These are phyloP conservation scores for Phytopythium oedochilum DNA, from an alignment of 352 stramenopile species.

Conservation along the genomic window DNA sequence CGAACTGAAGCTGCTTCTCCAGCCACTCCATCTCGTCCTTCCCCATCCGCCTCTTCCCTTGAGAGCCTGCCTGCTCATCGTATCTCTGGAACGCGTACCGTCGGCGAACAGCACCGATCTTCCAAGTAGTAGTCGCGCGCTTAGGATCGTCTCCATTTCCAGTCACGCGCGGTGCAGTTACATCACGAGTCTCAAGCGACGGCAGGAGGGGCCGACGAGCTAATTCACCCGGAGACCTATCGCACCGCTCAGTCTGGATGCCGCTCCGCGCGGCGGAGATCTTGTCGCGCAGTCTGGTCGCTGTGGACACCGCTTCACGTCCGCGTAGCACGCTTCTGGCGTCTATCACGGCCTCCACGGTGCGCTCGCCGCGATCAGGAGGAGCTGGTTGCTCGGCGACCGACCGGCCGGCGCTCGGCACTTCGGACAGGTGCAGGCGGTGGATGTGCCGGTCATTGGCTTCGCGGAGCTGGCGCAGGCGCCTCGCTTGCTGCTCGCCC, in stretches of 20 bases:
- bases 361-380: slow-evolving; percentile 6
- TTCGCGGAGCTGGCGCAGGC: slow-evolving; percentile 38
- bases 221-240: slow-evolving; percentile 9
- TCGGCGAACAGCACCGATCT: slow-evolving; percentile 34
- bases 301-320: slow-evolving; percentile 10
- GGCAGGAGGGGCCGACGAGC: slow-evolving; percentile 5
- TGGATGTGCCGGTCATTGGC: slow-evolving; percentile 29
- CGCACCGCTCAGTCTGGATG: slow-evolving; percentile 44
- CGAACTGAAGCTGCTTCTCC: slow-evolving; percentile 61
- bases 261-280: slow-evolving; percentile 35
- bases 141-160: not conserved
- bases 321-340: slow-evolving; percentile 10
- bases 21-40: slow-evolving; percentile 50
- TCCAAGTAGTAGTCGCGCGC: slow-evolving; percentile 11
- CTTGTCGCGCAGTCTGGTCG: slow-evolving; percentile 24
- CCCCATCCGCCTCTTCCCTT: slow-evolving; percentile 15
- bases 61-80: not conserved
- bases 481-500: slow-evolving; percentile 40
- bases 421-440: slow-evolving; percentile 20
- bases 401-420: not conserved
- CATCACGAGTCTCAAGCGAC: slow-evolving; percentile 6
- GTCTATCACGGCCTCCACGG: slow-evolving; percentile 46
- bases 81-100: slow-evolving; percentile 4
- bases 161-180: not conserved
- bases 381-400: not conserved